Conservation (phyloP, 2,329 filamentous ascomycete species). For the Fusarium sp. region DNA sequence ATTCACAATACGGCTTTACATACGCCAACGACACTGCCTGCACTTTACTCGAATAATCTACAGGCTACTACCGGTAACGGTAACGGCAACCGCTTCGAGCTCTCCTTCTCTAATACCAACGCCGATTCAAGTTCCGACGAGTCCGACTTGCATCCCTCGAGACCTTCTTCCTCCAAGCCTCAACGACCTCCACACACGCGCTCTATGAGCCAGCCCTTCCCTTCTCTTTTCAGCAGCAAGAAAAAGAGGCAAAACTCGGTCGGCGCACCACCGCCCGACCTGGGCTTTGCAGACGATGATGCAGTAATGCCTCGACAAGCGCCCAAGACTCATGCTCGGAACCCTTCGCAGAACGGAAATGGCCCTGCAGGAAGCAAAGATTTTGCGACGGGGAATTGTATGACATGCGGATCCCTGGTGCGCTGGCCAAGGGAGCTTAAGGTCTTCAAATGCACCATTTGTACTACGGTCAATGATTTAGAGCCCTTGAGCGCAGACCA, state of each 20-base stretch:
- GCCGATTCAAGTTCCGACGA: constrained; percentile 59
- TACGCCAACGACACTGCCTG: constrained; percentile 47
- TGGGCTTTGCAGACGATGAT: constrained; percentile 48
- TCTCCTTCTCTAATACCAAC: constrained; percentile 46
- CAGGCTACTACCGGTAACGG: constrained; percentile 5
- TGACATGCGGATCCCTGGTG: constrained; percentile 85
- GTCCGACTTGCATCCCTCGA: constrained; percentile 51
- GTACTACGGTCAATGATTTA: constrained; percentile 86
- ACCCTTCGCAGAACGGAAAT: constrained; percentile 46
- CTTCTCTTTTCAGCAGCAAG: constrained; percentile 72
- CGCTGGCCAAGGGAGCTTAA: constrained; percentile 80
- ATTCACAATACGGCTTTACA: constrained; percentile 52
- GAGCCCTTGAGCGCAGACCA: constrained; percentile 41
- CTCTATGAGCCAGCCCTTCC: constrained; percentile 84
- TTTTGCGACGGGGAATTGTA: constrained; percentile 78
- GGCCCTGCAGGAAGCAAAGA: constrained; percentile 60
- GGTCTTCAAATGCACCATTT: constrained; percentile 85
- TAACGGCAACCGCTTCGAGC: constrained; percentile 40
- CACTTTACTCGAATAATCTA: constrained; percentile 27
- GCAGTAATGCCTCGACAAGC: constrained; percentile 42
- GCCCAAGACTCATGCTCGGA: constrained; percentile 44
- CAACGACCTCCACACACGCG: constrained; percentile 52
- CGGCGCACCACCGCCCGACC: constrained; percentile 49
- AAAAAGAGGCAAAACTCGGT: constrained; percentile 64
- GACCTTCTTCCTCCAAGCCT: constrained; percentile 36